Base-by-base conservation (phyloP, 257 asterid genomes). In the Fraxinus excelsior region DNA sequence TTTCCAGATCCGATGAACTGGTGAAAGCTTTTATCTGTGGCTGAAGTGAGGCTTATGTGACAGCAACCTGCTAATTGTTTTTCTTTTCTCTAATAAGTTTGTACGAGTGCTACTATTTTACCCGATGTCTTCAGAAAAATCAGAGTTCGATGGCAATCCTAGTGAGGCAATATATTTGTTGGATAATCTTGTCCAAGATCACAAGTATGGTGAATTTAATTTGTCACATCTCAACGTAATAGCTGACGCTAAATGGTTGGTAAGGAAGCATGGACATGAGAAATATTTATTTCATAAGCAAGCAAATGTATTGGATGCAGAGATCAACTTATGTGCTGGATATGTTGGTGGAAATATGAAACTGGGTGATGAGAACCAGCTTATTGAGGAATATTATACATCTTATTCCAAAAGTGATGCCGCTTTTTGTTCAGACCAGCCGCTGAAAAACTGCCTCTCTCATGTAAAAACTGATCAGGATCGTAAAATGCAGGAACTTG, bases 371-470 rank as follows among this genome's bases (percentile, higher is more conserved):
- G 92, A 71, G 71, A 82, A 76, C 72, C 82, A 79, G 74, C 82
- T 88, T 69, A 84, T 85, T 21, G 92, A 87, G 78, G 87, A 81
- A 74, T 87, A 81, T 78, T 86, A 67, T 65, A 18, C 83, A 40
- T 74, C 82, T 70, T 75, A 71, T 83, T 62, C 84, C 74, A 74
- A 72, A 72, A 79, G 73, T 31, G 83, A 72, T 78, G 79, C 78
- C 78, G 79, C 73, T 74, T 74, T 76, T 76, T 80, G 79, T 72
- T 56, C 83, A 16, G 89, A 84, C 60, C n/a, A 25, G 29, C 85
- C 75, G 0, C 62, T 74, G 77, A 77, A 84, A 81, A 83, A 79
- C 44, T 34, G 46, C 14, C 34, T 29, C 69, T 66, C 81, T 77
- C 74, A 37, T 68, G 46, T 78, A 60, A 81, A 81, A 79, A 69